Base-by-base conservation (phyloP, 768 basidiomycete genomes). In the Antrodiella citrinella region DNA sequence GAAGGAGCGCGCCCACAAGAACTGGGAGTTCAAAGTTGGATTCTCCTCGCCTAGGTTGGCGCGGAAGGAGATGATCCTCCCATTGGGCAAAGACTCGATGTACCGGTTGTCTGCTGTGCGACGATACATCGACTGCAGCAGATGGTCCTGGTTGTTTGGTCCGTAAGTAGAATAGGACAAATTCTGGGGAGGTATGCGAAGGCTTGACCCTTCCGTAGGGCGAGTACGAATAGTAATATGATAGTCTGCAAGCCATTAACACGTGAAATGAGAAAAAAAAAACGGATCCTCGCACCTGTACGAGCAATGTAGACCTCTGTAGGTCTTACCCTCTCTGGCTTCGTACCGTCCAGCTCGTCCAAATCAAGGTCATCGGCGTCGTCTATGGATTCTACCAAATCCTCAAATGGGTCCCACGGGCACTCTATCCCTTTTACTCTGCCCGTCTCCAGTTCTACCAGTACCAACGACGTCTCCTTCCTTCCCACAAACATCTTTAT, bases 111-210 rank as follows among this genome's bases (percentile, higher is more conserved):
- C 92, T 35, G 82, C 80, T 1, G 89, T 86, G 30, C 76, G 81
- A 4, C 74, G 75, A 70, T 95, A 97, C 9, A 78, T 64, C 3
- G 79, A 68, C 61, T 95, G 93, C 11, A 83, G 59, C 5, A 76
- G 68, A 55, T 77, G 80, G 62, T 94, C 90, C 65, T 86, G 82
- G 61, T 86, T 91, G 64, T 94, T 94, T 4, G 95, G 92, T 0
- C 92, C 91, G 65, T 97, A 97, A 0, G 84, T 80, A 0, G 94
- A 95, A 66, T 93, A 96, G 0, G 84, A 82, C 13, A 98, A 76
- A 48, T 88, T 88, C 59, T 97, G 95, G 11, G 80, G 70, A 19
- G 75, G 78, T 4, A 75, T 61, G 15, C 61, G 65, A 5, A 65
- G 64, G 20, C 65, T 62, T 2, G 67, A 64, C 3, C 65, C 53